These are phyloP conservation scores for Apiotrichum gamsii DNA, from an alignment of 1,284 basidiomycete genomes.

Conservation along the genomic window DNA sequence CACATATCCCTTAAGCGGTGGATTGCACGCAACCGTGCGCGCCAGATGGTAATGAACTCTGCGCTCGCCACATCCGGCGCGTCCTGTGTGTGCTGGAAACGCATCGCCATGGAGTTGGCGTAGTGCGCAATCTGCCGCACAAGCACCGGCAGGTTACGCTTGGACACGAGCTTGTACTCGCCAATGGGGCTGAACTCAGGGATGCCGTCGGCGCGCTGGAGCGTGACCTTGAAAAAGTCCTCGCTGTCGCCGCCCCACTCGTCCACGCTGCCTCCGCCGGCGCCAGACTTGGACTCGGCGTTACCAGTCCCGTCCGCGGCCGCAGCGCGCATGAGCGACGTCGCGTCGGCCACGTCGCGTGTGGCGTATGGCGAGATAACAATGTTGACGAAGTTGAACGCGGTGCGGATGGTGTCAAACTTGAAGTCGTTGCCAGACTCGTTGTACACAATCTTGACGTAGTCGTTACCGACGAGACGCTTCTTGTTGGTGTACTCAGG, in stretches of 20 bases:
- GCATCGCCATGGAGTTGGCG: constrained; percentile 78
- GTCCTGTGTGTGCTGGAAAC: constrained; percentile 60
- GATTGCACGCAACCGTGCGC: constrained; percentile 69
- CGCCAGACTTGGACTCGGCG: neutral
- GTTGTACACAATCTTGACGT: constrained; percentile 94
- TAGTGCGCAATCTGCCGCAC: constrained; percentile 78
- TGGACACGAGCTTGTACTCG: constrained; percentile 85
- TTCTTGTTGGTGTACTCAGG: constrained; percentile 76
- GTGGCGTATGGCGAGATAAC: constrained; percentile 90
- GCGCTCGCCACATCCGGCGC: constrained; percentile 62
- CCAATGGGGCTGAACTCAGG: constrained; percentile 85
- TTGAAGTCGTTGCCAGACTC: constrained; percentile 79
- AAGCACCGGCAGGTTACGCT: constrained; percentile 70
- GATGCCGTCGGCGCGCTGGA: constrained; percentile 80
- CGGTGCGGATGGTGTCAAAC: constrained; percentile 79
- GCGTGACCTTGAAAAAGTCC: constrained; percentile 81
- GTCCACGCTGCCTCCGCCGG: constrained; percentile 6
- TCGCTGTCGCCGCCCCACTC: constrained; percentile 34
- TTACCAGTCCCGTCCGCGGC: neutral
- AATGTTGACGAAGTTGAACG: constrained; percentile 97
- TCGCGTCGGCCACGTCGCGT: constrained; percentile 51
- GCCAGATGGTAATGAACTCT: constrained; percentile 87
- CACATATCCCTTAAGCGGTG: constrained; percentile 54
- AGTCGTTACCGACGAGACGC: constrained; percentile 89
- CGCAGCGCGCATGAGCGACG: neutral